A percentile compares a stretch with the other conserved stretches of the same genome.
Evolutionary conservation across 306 rosid genomes (phyloP).

Genomic region (Sicyos edulis): DNA sequence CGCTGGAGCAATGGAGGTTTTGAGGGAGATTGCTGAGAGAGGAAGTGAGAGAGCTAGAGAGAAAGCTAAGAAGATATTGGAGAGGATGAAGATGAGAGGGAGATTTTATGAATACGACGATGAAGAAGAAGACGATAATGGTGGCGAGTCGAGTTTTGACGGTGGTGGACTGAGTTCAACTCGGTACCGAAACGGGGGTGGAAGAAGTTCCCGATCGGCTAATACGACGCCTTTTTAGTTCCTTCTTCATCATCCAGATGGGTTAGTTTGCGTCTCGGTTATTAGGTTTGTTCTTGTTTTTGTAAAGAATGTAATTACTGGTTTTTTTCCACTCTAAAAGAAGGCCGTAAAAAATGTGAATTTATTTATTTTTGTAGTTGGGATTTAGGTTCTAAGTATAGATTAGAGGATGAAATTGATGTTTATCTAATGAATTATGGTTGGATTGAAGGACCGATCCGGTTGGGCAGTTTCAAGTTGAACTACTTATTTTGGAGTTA

Average conservation of each 20-base stretch:
- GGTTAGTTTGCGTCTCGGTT: neutral
- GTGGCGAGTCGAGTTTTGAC: constrained; percentile 19
- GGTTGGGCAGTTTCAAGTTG: no score
- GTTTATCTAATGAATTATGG: no score
- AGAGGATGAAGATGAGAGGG: constrained; percentile 40
- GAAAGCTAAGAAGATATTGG: constrained; percentile 63
- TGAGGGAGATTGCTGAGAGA: constrained; percentile 53
- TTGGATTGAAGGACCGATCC: no score
- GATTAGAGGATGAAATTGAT: no score
- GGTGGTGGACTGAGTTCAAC: constrained; percentile 5
- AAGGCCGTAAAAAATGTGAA: neutral
- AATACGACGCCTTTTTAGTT: constrained; percentile 3
- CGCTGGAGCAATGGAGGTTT: constrained; percentile 63
- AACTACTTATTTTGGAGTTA: no score
- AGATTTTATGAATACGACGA: neutral
- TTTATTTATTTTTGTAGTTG: neutral
- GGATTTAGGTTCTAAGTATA: no score
- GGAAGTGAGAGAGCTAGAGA: constrained; percentile 79
- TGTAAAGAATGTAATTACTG: neutral
- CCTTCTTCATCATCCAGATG: neutral
- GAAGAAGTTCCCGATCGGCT: constrained; percentile 4
- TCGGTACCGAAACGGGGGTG: neutral
- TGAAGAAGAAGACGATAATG: neutral
- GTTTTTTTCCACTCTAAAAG: neutral
- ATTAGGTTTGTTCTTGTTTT: neutral